Conservation (phyloP, 1,284 basidiomycete genomes). For the Melanopsichium pennsylvanicum region DNA sequence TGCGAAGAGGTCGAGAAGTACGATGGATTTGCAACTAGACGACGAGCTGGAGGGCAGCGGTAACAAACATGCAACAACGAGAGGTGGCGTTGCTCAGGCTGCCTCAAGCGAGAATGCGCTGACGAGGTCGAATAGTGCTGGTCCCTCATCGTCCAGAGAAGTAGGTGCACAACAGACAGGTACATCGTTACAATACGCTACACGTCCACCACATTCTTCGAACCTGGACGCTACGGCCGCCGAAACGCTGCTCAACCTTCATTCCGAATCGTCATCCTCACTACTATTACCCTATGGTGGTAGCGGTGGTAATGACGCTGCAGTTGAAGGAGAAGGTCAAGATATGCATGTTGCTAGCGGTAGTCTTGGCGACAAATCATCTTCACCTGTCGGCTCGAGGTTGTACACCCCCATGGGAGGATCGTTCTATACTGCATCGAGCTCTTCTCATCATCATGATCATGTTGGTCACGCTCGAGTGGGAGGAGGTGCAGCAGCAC, state of each 20-base stretch:
- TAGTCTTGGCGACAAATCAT: neutral
- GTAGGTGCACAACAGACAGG: too few species aligned
- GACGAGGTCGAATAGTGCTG: constrained; percentile 10
- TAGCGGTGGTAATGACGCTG: too few species aligned
- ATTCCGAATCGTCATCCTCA: too few species aligned
- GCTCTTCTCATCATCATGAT: too few species aligned
- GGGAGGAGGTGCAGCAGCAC: neutral
- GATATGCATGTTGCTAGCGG: neutral
- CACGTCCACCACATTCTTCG: too few species aligned
- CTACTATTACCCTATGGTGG: too few species aligned
- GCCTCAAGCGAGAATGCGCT: neutral
- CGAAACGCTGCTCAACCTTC: constrained; percentile 40
- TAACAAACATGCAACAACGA: neutral
- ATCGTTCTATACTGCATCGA: constrained; percentile 9
- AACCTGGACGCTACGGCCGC: constrained; percentile 36
- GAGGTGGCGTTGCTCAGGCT: constrained; percentile 3
- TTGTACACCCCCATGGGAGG: constrained; percentile 1
- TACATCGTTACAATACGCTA: too few species aligned
- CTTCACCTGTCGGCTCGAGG: constrained; percentile 3
- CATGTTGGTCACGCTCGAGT: constrained; percentile 6
- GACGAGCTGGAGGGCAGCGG: too few species aligned
- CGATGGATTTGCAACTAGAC: constrained; percentile 5
- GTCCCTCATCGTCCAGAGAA: constrained; percentile 1
- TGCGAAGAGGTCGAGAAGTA: constrained; percentile 29
- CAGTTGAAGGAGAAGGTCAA: neutral